A percentile compares a stretch with the other conserved stretches of the same genome.
These are phyloP conservation scores for Onygena corvina DNA, from an alignment of 2,329 filamentous ascomycete genomes.

Conservation along the genomic window DNA sequence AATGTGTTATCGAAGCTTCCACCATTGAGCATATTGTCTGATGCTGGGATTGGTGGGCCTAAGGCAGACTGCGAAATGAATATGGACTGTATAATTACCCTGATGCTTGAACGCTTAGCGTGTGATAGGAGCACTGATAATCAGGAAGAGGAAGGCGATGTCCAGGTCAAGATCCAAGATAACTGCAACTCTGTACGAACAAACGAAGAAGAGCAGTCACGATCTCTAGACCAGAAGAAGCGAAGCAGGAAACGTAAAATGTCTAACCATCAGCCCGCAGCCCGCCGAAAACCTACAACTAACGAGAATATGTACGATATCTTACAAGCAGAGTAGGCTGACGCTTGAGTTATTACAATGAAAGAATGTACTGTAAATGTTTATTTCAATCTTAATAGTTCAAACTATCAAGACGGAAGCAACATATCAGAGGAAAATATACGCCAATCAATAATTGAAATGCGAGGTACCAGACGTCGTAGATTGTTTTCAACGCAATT, in stretches of 20 bases:
- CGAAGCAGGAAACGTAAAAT: conserved; percentile 12
- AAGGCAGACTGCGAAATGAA: not conserved
- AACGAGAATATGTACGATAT: conserved; percentile 11
- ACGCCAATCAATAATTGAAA: too few species aligned
- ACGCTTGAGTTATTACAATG: too few species aligned
- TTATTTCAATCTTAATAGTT: too few species aligned
- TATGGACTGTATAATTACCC: not conserved
- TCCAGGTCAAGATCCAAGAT: not conserved
- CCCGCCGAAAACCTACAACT: not conserved
- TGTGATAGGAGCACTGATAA: not conserved
- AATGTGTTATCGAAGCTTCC: conserved; percentile 18
- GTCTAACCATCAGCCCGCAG: not conserved
- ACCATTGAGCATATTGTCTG: conserved; percentile 9
- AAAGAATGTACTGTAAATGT: too few species aligned
- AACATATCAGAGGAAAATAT: too few species aligned
- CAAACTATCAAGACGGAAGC: too few species aligned
- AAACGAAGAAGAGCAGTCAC: conserved; percentile 9
- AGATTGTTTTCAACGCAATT: too few species aligned
- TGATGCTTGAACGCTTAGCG: not conserved
- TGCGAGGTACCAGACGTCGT: too few species aligned
- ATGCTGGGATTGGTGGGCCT: not conserved
- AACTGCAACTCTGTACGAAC: conserved; percentile 6
- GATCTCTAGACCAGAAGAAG: not conserved
- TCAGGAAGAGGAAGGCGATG: not conserved
- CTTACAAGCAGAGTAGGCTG: conserved; percentile 4